These are phyloP conservation scores for Chalaropsis ovoidea DNA, from an alignment of 2,329 filamentous ascomycete genomes.

Conservation along the genomic window DNA sequence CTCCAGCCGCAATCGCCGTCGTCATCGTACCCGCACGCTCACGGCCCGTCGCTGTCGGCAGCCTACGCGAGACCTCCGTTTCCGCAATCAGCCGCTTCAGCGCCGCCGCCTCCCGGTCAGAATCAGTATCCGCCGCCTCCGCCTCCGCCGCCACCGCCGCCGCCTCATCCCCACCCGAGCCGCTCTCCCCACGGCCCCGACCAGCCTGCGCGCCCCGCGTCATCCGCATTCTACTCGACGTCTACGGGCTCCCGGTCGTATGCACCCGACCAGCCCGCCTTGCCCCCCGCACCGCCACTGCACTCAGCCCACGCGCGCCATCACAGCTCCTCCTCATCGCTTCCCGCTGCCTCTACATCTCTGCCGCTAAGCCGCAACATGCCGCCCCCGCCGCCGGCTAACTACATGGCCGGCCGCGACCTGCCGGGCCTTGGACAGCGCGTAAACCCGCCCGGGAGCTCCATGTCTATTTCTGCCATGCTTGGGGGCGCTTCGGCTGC, in stretches of 20 bases:
- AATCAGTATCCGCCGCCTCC: not conserved
- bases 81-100: not conserved
- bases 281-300: constrained; percentile 28
- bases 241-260: constrained; percentile 20
- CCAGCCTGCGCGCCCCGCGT: constrained; percentile 4
- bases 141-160: constrained; percentile 8
- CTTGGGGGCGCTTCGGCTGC: constrained; percentile 34
- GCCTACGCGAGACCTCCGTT: not conserved
- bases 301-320: constrained; percentile 36
- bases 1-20: not conserved
- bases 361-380: constrained; percentile 34
- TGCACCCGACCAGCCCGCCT: constrained; percentile 22
- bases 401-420: constrained; percentile 42
- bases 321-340: constrained; percentile 38
- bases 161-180: constrained; percentile 11
- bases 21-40: not conserved
- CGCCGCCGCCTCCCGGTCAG: not conserved
- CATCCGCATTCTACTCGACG: constrained; percentile 20
- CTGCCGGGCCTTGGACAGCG: constrained; percentile 43
- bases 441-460: constrained; percentile 41
- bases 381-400: constrained; percentile 34
- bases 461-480: constrained; percentile 55
- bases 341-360: constrained; percentile 28
- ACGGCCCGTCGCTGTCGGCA: not conserved
- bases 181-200: constrained; percentile 17